phyloP scores from a whole-genome alignment of 331 rosid species.

The Saraca asoca region DNA sequence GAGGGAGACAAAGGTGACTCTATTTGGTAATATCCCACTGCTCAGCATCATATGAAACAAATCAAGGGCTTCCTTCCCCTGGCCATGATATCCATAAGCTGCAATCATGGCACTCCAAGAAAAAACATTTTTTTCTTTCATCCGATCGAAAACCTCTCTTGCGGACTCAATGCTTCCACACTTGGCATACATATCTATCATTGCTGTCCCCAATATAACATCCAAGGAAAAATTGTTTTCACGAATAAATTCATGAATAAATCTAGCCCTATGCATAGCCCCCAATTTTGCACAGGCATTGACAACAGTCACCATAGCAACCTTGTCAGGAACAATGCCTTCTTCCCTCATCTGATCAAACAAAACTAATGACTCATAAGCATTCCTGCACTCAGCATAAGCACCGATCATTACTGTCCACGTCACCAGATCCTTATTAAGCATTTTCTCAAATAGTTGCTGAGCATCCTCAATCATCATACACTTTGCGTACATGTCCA shows the following conservation, averaged over 20 bases:
- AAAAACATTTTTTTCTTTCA: conserved; percentile 47
- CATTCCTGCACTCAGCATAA: conserved; percentile 52
- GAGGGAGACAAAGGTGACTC: conserved; percentile 47
- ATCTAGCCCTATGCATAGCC: conserved; percentile 65
- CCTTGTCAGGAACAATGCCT: conserved; percentile 66
- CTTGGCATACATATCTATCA: conserved; percentile 60
- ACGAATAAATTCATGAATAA: conserved; percentile 54
- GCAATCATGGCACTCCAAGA: conserved; percentile 67
- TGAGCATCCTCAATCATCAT: conserved; percentile 53
- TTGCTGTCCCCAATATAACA: conserved; percentile 70
- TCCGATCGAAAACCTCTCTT: conserved; percentile 47
- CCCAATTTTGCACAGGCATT: conserved; percentile 77
- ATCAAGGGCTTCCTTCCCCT: conserved; percentile 47
- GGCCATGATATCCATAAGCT: conserved; percentile 52
- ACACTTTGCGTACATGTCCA: conserved; percentile 69
- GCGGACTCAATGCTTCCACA: conserved; percentile 51
- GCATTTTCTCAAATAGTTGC: conserved; percentile 60
- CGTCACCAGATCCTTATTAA: conserved; percentile 52
- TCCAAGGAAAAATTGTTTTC: conserved; percentile 52
- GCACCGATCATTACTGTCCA: conserved; percentile 80
- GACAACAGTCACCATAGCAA: conserved; percentile 65
- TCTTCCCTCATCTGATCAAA: conserved; percentile 73
- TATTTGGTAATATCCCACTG: conserved; percentile 39
- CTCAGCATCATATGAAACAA: conserved; percentile 47
- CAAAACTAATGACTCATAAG: conserved; percentile 60